A percentile compares a stretch with the other conserved stretches of the same genome.
phyloP scores from a whole-genome alignment of 306 rosid genomes.

The Fragaria vesca region DNA sequence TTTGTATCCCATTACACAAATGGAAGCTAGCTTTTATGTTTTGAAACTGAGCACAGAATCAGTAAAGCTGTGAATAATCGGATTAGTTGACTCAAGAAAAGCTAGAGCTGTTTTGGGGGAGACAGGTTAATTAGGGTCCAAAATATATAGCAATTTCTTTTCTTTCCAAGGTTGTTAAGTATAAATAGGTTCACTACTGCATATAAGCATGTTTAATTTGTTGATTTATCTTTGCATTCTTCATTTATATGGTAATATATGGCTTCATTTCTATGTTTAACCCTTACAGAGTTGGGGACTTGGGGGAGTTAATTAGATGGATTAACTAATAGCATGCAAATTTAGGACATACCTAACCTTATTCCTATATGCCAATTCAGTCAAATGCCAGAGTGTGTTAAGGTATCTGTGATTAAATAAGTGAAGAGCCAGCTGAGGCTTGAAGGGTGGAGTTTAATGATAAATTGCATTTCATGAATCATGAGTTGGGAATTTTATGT shows the following conservation, averaged over 20 bases:
- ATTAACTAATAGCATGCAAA: background rate
- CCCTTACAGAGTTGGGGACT: no score
- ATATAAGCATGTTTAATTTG: no score
- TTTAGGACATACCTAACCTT: background rate
- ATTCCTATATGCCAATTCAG: background rate
- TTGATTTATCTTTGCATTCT: no score
- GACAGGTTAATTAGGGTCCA: background rate
- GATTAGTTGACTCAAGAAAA: background rate
- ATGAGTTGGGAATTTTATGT: conserved; percentile 1
- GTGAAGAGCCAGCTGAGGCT: background rate
- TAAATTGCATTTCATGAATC: background rate
- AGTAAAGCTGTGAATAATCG: background rate
- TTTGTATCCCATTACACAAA: background rate
- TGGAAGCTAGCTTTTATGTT: conserved; percentile 8
- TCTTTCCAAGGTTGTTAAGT: no score
- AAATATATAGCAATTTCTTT: no score
- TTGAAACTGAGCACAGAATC: background rate
- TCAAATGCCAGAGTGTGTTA: conserved; percentile 3
- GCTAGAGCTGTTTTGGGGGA: background rate
- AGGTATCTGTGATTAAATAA: background rate
- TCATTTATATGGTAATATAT: no score
- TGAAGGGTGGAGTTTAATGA: background rate
- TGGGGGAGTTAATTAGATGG: background rate
- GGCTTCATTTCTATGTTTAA: no score
- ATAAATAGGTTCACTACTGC: no score